Conservation (phyloP, 495 filamentous ascomycete species). For the Aspergillus hancockii region DNA sequence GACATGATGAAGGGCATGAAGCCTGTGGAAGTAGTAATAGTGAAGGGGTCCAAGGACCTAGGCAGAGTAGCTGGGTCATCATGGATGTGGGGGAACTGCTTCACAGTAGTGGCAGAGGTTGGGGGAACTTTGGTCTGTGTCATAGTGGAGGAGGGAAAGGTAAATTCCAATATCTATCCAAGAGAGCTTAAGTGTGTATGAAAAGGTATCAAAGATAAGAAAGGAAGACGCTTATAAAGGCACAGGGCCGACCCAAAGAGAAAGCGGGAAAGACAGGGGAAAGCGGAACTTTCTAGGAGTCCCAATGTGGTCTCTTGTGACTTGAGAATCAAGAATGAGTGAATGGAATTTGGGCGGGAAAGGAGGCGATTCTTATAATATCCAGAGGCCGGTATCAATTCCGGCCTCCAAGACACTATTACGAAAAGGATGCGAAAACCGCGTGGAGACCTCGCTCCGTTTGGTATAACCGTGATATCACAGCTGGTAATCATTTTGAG, state of each 20-base stretch:
- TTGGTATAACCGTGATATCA: conserved; percentile 4
- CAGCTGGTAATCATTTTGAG: neutral
- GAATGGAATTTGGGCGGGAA: conserved; percentile 29
- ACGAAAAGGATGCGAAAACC: conserved; percentile 36
- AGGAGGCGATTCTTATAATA: conserved; percentile 53
- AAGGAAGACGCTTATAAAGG: conserved; percentile 9
- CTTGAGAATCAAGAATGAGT: conserved; percentile 17
- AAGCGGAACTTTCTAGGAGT: conserved; percentile 12
- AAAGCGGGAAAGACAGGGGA: conserved; percentile 22
- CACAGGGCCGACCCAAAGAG: neutral
- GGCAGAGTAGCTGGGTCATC: conserved; percentile 63
- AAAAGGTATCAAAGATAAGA: neutral
- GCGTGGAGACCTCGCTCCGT: conserved; percentile 23
- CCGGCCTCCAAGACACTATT: conserved; percentile 50
- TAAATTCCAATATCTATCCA: conserved; percentile 10
- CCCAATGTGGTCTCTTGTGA: neutral
- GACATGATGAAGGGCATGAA: conserved; percentile 57
- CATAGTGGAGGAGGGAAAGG: conserved; percentile 25
- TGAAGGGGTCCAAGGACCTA: conserved; percentile 64
- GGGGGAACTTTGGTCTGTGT: conserved; percentile 33
- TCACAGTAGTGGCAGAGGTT: conserved; percentile 42
- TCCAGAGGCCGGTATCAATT: conserved; percentile 62
- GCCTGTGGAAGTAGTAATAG: conserved; percentile 80
- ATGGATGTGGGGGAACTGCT: conserved; percentile 57
- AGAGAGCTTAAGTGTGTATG: conserved; percentile 2